Base-by-base conservation (phyloP, 352 stramenopile genomes). In the Globisporangium parvum region DNA sequence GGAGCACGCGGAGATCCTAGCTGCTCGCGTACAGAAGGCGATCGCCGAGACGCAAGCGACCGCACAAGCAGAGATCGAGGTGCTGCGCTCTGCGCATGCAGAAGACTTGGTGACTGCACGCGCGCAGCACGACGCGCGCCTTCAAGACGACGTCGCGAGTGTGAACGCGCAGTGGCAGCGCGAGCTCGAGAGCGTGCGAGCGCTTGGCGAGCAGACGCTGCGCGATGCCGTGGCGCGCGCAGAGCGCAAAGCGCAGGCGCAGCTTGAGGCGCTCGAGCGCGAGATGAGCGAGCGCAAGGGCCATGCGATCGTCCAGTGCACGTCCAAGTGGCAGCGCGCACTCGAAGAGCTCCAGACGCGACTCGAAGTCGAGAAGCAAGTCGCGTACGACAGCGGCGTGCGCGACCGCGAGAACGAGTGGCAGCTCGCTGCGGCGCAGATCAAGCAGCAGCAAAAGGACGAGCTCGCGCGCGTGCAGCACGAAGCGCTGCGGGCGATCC, bases 371-470 rank as follows among this genome's bases (percentile, higher is more conserved):
- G 82, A 92, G 23, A 89, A 81, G 45, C 76, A 76, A 23, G 57
- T 71, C 5, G 60, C 67, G 24, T 92, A 92, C 53, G 72, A 83
- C 5, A 71, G 67, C 58, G 82, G 82, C 0, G n/a, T 80, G 9
- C 64, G 78, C 40, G 82, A 92, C 61, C 80, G 82, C 1, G 82
- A 92, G 54, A 73, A 65, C 11, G 80, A 91, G 44, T 92, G 82
- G 82, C 82, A 91, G 52, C 72, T 85, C 45, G 82, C 82, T 3
- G 82, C 82, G 2, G 18, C 65, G 5, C 69, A 85, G 50, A 91
- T 92, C 59, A 92, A 92, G 51, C 70, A 73, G 17, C 76, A 78
- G 35, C 82, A 92, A 39, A 80, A 84, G 24, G 75, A 89, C 37
- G 80, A 89, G 55, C 62, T 92, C 12, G 65, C 75, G 15, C 69